Evolutionary conservation across 495 filamentous ascomycete genomes (phyloP).

Genomic region (Penicillium silybi): DNA sequence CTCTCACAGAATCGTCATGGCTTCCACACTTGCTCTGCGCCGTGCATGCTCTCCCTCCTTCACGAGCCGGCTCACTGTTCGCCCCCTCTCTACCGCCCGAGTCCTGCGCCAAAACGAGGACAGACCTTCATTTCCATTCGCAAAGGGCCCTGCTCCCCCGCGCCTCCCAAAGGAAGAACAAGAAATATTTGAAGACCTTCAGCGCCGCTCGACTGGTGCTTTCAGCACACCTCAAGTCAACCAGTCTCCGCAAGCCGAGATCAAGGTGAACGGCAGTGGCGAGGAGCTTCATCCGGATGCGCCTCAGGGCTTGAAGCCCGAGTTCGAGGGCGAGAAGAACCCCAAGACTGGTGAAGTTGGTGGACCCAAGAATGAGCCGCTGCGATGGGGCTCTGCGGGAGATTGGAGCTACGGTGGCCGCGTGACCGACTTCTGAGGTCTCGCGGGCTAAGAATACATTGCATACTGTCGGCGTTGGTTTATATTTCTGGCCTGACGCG

Average conservation of each 20-base stretch:
- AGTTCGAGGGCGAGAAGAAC: conserved; percentile 91
- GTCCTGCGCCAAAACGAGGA: conserved; percentile 25
- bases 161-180: conserved; percentile 85
- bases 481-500: neutral
- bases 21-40: conserved; percentile 10
- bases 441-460: neutral
- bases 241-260: conserved; percentile 27
- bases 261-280: conserved; percentile 49
- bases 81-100: conserved; percentile 33
- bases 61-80: conserved; percentile 19
- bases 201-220: conserved; percentile 65
- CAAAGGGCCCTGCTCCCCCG: conserved; percentile 65
- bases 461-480: conserved; percentile 23
- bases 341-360: conserved; percentile 95
- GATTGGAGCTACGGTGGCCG: conserved; percentile 97
- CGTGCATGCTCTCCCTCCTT: conserved; percentile 18
- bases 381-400: conserved; percentile 74
- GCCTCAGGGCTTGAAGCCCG: conserved; percentile 70
- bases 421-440: conserved; percentile 81
- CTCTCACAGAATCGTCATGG: conserved; percentile 13
- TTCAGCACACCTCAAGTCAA: conserved; percentile 60
- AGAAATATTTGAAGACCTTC: conserved; percentile 87
- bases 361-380: conserved; percentile 94
- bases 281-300: conserved; percentile 68
- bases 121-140: conserved; percentile 37